Conservation (phyloP, 106 monocot species). For the Apostasia shenzhenica region DNA sequence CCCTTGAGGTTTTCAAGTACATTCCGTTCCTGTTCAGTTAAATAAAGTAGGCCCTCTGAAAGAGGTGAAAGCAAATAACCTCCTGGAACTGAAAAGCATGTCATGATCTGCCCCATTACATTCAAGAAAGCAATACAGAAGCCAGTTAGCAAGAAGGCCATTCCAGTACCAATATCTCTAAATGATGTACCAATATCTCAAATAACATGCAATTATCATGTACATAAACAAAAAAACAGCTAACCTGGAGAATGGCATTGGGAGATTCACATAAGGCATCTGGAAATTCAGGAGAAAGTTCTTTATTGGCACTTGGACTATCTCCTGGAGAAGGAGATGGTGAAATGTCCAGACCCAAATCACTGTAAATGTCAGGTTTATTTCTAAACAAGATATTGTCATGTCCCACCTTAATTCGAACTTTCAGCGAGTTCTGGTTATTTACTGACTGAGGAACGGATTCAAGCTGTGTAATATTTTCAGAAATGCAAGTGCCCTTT, state of each 20-base stretch:
- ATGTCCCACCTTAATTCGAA: constrained; percentile 75
- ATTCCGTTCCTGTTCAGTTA: constrained; percentile 33
- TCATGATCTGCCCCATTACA: constrained; percentile 54
- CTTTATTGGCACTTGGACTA: constrained; percentile 34
- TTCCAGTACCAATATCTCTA: not conserved
- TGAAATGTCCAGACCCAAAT: constrained; percentile 73
- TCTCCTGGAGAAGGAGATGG: constrained; percentile 67
- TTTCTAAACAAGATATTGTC: constrained; percentile 27
- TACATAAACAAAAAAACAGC: not conserved
- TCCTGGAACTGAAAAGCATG: constrained; percentile 45
- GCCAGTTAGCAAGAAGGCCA: not conserved
- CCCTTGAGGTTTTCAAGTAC: constrained; percentile 12
- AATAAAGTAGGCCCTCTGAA: constrained; percentile 25
- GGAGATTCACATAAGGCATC: constrained; percentile 56
- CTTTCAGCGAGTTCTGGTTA: constrained; percentile 61
- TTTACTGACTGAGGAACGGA: constrained; percentile 13
- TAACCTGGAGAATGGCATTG: constrained; percentile 56
- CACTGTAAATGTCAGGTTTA: constrained; percentile 80
- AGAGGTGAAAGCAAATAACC: constrained; percentile 71
- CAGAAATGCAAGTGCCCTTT: constrained; percentile 5
- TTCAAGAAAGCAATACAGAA: constrained; percentile 1
- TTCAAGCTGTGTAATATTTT: constrained; percentile 11
- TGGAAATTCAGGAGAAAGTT: constrained; percentile 24
- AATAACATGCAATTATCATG: not conserved
- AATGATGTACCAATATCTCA: not conserved